Evolutionary conservation across 2,329 filamentous ascomycete genomes (phyloP).

Genomic region (Ophiognomonia clavigignenti-juglandacearum): DNA sequence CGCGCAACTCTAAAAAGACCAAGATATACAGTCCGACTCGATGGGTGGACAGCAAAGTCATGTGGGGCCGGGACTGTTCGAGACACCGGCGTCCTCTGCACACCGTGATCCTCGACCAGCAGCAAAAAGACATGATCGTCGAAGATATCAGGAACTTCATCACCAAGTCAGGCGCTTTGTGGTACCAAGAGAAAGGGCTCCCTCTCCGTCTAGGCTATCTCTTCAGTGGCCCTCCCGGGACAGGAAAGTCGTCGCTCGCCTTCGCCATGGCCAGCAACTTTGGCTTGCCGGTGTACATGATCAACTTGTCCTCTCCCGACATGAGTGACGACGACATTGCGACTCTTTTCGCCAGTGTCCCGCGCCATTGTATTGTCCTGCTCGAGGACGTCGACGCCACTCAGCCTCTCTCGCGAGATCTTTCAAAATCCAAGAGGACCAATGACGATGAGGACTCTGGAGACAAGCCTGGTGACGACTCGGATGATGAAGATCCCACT

Average conservation of each 20-base stretch:
- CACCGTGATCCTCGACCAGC: slow-evolving; percentile 10
- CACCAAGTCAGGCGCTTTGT: slow-evolving; percentile 5
- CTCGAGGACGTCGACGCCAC: slow-evolving; percentile 15
- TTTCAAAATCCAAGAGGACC: background rate
- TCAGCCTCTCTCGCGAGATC: slow-evolving; percentile 2
- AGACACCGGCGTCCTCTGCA: slow-evolving; percentile 2
- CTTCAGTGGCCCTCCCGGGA: slow-evolving; percentile 13
- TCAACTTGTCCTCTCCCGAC: slow-evolving; percentile 5
- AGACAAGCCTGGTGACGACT: background rate
- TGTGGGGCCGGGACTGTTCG: background rate
- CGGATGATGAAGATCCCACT: background rate
- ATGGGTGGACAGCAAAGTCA: background rate
- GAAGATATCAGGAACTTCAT: slow-evolving; percentile 10
- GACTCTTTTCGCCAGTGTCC: slow-evolving; percentile 4
- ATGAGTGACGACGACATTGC: slow-evolving; percentile 10
- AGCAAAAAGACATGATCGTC: slow-evolving; percentile 8
- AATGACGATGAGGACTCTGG: background rate
- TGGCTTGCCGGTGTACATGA: slow-evolving; percentile 13
- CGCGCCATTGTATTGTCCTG: slow-evolving; percentile 9
- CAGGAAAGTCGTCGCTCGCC: slow-evolving; percentile 12
- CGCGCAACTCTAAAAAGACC: slow-evolving; percentile 6
- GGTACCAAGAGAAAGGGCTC: slow-evolving; percentile 13
- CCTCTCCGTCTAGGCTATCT: slow-evolving; percentile 13
- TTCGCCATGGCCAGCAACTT: slow-evolving; percentile 12
- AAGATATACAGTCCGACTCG: background rate